phyloP scores from a whole-genome alignment of 805 yeast genomes.

The Naumovozyma castellii region DNA sequence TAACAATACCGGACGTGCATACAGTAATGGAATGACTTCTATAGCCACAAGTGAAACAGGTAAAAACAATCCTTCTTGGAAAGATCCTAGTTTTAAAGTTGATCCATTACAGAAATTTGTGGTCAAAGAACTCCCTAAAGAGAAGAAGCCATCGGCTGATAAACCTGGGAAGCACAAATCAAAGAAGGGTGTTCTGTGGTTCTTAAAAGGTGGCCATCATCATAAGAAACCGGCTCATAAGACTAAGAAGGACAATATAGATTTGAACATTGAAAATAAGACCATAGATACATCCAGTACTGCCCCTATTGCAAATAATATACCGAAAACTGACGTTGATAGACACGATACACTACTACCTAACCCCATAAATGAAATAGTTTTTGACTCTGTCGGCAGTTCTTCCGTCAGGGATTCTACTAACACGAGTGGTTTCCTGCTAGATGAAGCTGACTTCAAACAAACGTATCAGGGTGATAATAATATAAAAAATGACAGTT shows the following conservation, averaged over 20 bases:
- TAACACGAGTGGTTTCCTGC: no score
- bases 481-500: no score
- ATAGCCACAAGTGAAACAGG: neutral
- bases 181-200: constrained; percentile 20
- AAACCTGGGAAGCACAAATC: constrained; percentile 10
- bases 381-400: no score
- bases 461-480: no score
- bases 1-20: neutral
- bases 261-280: neutral
- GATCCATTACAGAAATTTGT: constrained; percentile 26
- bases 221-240: constrained; percentile 5
- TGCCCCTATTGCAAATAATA: no score
- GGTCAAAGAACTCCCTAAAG: constrained; percentile 20
- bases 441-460: no score
- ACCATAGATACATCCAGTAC: no score
- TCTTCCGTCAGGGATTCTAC: no score
- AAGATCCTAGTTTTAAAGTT: constrained; percentile 14
- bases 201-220: constrained; percentile 13
- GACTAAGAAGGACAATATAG: neutral
- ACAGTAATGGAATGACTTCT: neutral
- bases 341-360: no score
- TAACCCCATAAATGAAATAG: no score
- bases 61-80: neutral
- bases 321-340: no score
- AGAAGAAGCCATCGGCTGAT: constrained; percentile 12